Percentiles rank a stretch among this genome's conserved stretches.
These are phyloP conservation scores for Metarhizium brunneum DNA, from an alignment of 2,329 filamentous ascomycete species.

Conservation along the genomic window DNA sequence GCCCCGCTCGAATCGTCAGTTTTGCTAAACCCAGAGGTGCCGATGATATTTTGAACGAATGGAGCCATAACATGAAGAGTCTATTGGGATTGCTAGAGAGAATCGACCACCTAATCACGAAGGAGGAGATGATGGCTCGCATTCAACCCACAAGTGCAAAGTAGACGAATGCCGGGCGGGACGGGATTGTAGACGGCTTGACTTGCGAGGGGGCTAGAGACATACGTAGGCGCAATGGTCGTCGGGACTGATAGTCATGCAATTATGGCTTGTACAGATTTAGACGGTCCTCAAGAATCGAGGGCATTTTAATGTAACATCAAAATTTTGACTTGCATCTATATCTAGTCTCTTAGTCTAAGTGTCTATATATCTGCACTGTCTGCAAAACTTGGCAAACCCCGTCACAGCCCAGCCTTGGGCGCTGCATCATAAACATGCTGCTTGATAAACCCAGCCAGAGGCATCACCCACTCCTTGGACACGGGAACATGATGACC, in stretches of 20 bases:
- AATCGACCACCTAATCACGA: constrained; percentile 96
- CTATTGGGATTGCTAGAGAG: constrained; percentile 75
- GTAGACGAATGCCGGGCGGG: constrained; percentile 17
- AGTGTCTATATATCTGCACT: not conserved
- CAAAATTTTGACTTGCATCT: constrained; percentile 13
- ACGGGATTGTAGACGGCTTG: not conserved
- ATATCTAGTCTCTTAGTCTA: constrained; percentile 2
- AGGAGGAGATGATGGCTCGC: constrained; percentile 99
- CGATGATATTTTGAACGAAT: constrained; percentile 95
- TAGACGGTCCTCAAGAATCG: constrained; percentile 20
- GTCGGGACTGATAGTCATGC: not conserved
- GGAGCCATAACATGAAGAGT: constrained; percentile 97
- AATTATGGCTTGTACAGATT: constrained; percentile 19
- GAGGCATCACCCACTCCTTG: constrained; percentile 69
- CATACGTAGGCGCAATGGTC: not conserved
- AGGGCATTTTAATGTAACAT: constrained; percentile 19
- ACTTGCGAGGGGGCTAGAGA: not conserved
- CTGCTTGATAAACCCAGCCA: constrained; percentile 60
- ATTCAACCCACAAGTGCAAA: constrained; percentile 59
- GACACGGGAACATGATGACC: constrained; percentile 83
- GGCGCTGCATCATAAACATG: constrained; percentile 19
- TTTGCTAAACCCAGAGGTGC: constrained; percentile 93
- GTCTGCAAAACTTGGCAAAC: not conserved
- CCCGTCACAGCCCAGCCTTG: constrained; percentile 16
- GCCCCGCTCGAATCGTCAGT: constrained; percentile 82